Evolutionary conservation across 345 rosid genomes (phyloP).

Genomic region (Murraya paniculata): DNA sequence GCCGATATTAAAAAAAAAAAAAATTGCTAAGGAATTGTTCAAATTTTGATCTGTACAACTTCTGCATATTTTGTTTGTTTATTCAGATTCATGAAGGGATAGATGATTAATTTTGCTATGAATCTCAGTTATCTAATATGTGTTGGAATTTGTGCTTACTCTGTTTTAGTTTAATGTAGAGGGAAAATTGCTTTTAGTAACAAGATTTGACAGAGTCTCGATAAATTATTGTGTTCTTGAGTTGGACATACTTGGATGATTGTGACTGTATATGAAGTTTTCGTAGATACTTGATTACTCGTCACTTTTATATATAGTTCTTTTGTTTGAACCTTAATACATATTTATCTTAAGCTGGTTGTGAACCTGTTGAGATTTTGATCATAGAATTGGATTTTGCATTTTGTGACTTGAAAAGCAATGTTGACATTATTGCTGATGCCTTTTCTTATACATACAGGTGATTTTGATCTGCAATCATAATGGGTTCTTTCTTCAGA

Average conservation of each 20-base stretch:
- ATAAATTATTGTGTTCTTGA: background rate
- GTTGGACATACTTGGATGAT: background rate
- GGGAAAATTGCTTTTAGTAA: background rate
- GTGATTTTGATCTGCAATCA: constrained; percentile 17
- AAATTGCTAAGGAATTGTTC: background rate
- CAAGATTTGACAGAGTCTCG: background rate
- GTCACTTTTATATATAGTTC: background rate
- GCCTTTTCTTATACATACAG: constrained; percentile 25
- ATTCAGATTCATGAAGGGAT: background rate
- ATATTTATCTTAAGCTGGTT: background rate
- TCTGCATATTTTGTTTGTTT: background rate
- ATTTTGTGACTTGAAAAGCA: background rate
- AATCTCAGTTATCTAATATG: background rate
- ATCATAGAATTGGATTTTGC: background rate
- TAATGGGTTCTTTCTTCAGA: constrained; percentile 60
- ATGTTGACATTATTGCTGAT: background rate
- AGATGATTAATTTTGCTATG: background rate
- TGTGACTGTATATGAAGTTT: background rate
- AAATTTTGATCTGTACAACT: background rate
- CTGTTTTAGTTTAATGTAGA: background rate
- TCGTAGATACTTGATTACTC: background rate
- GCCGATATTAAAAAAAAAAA: background rate
- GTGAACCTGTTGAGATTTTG: background rate
- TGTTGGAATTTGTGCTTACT: background rate
- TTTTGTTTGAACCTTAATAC: background rate